Conservation (phyloP, 371 early-diverging fungal genomes). For the Cokeromyces recurvatus region DNA sequence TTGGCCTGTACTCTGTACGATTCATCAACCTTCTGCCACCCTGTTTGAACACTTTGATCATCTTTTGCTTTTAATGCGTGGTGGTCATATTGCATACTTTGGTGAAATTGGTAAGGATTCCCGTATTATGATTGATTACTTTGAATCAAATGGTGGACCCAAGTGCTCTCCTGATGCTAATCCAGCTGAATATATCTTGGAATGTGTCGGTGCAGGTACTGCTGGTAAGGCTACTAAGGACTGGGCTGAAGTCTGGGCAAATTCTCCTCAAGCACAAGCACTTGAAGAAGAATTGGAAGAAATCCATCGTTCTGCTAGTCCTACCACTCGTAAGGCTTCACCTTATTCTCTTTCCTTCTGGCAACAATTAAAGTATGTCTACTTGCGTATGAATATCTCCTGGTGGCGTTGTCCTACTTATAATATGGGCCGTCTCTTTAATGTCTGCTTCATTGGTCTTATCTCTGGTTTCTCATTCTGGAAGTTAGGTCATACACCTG, state of each 20-base stretch:
- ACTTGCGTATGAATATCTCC: conserved; percentile 53
- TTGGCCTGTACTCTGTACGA: conserved; percentile 69
- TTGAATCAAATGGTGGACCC: conserved; percentile 58
- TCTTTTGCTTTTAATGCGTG: conserved; percentile 58
- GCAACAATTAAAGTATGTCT: conserved; percentile 50
- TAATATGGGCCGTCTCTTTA: conserved; percentile 58
- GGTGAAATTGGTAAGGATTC: conserved; percentile 66
- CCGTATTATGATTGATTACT: conserved; percentile 53
- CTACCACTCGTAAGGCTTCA: conserved; percentile 5
- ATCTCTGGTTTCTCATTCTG: conserved; percentile 74
- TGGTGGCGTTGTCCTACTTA: conserved; percentile 66
- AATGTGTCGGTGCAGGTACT: conserved; percentile 58
- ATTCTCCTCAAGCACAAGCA: conserved; percentile 40
- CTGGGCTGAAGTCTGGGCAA: conserved; percentile 61
- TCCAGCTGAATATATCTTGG: conserved; percentile 72
- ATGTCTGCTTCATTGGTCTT: conserved; percentile 50
- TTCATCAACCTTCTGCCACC: conserved; percentile 82
- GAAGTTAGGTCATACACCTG: conserved; percentile 46
- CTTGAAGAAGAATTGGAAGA: conserved; percentile 29
- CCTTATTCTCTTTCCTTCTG: conserved; percentile 28
- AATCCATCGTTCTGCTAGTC: conserved; percentile 20
- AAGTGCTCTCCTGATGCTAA: conserved; percentile 54
- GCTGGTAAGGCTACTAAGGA: conserved; percentile 49
- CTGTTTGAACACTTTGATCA: conserved; percentile 81
- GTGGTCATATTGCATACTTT: conserved; percentile 73